Base-by-base conservation (phyloP, 2,329 filamentous ascomycete species). In the Domatiomyces catenatus region DNA sequence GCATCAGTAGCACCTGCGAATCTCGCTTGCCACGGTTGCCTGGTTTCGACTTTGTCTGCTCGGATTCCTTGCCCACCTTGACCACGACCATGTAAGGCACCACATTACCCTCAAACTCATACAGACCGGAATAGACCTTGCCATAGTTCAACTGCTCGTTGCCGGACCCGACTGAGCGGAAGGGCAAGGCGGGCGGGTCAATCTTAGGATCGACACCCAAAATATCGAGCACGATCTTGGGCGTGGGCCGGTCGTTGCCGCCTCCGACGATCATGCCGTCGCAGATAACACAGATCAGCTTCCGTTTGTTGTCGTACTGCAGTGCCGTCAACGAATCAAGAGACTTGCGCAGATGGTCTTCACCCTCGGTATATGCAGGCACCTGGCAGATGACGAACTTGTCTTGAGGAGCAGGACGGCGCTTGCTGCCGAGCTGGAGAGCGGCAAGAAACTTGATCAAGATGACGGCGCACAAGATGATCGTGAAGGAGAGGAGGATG, bases 381-480 rank as follows among this genome's bases (percentile, higher is more conserved):
- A 98, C 88, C 67, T 95, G 88, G 68, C 92, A 96, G 58, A 98
- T 96, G 60, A 98, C 89, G 61, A 98, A 98, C 65, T 96, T 98
- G 68, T 98, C 92, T 67, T 96, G 92, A 39, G 88, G 84, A 5
- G 84, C 77, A 2, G 92, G 92, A 17, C 86, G 82, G 52, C 86
- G 80, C 71, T 95, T 95, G 4, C 88, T 88, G 45, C 90, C 89
- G 54, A 98, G 86, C 62, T 95, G 92, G 43, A 98, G 75, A 10
- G 92, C 92, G 48, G 92, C 81, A 62, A 98, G 66, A 70, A 98
- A 98, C 68, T 96, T 98, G 69, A 85, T 70, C 48, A 81, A 63
- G 56, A 96, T 89, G 54, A 95, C 85, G 1, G 75, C 54, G 63
- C 84, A 87, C 49, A 98, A 72, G 10, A 96, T 72, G 61, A 93